Percentiles rank a stretch among this genome's conserved stretches.
Conservation (phyloP, 2,329 filamentous ascomycete genomes). For the Zymoseptoria crescenta region DNA sequence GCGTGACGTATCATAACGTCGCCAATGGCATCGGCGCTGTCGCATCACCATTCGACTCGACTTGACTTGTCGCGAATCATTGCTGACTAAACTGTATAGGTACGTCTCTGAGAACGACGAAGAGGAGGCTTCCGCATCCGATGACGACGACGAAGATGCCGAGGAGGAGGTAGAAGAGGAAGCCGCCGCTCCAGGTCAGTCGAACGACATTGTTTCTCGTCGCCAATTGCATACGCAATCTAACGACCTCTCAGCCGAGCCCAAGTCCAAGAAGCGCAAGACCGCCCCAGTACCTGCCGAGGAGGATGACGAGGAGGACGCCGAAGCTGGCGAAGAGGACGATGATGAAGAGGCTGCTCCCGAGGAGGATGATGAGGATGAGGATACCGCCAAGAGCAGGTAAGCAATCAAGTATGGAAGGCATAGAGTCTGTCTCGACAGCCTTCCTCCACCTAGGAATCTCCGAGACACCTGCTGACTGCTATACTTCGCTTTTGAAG, state of each 20-base stretch:
- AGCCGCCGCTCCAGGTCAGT: slow-evolving; percentile 11
- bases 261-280: slow-evolving; percentile 19
- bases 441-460: too few species aligned
- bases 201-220: background rate
- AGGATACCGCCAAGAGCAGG: slow-evolving; percentile 21
- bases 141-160: slow-evolving; percentile 11
- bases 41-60: background rate
- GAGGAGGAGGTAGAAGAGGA: slow-evolving; percentile 7
- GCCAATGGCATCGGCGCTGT: background rate
- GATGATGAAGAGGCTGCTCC: slow-evolving; percentile 25
- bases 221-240: background rate
- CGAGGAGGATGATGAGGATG: slow-evolving; percentile 28
- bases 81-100: slow-evolving; percentile 1
- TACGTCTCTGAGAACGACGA: slow-evolving; percentile 10
- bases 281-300: slow-evolving; percentile 11
- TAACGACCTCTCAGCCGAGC: slow-evolving; percentile 6
- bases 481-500: too few species aligned
- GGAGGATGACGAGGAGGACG: slow-evolving; percentile 16
- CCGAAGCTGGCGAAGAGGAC: slow-evolving; percentile 18
- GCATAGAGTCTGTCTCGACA: too few species aligned
- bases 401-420: too few species aligned
- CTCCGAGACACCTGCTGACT: too few species aligned
- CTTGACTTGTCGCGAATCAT: background rate
- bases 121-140: slow-evolving; percentile 9
- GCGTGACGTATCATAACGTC: background rate